Conservation (phyloP, 2,329 filamentous ascomycete genomes). For the Fusarium coffeatum region DNA sequence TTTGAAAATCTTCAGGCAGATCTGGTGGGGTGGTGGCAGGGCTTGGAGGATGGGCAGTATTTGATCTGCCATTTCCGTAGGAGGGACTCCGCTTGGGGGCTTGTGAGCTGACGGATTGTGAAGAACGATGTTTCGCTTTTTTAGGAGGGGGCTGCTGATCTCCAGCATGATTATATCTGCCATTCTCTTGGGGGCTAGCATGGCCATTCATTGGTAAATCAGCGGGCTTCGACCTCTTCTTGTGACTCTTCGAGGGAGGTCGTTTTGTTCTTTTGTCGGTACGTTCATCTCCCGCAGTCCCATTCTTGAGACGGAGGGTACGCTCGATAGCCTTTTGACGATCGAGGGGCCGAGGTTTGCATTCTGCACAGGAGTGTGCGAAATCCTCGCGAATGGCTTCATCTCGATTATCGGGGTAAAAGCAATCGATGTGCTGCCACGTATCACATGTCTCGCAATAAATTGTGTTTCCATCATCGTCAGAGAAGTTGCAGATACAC, state of each 20-base stretch:
- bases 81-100: constrained; percentile 73
- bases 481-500: constrained; percentile 93
- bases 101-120: constrained; percentile 78
- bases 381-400: constrained; percentile 77
- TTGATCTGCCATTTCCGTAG: constrained; percentile 70
- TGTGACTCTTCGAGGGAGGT: constrained; percentile 81
- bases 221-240: constrained; percentile 84
- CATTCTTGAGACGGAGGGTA: constrained; percentile 67
- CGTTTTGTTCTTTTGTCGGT: constrained; percentile 80
- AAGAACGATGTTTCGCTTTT: constrained; percentile 85
- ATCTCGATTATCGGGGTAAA: constrained; percentile 80
- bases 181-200: constrained; percentile 66
- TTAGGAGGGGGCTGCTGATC: constrained; percentile 72
- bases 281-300: constrained; percentile 58
- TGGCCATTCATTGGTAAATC: constrained; percentile 76
- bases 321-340: constrained; percentile 79
- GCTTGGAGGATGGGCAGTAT: constrained; percentile 73
- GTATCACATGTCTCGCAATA: constrained; percentile 96
- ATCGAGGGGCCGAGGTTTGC: constrained; percentile 82
- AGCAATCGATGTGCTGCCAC: constrained; percentile 98
- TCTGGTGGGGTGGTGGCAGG: constrained; percentile 81
- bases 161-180: constrained; percentile 60
- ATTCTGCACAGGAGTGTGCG: constrained; percentile 89
- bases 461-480: constrained; percentile 98
- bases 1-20: constrained; percentile 69